These are phyloP conservation scores for Blastomyces silverae DNA, from an alignment of 2,329 filamentous ascomycete genomes.

Conservation along the genomic window DNA sequence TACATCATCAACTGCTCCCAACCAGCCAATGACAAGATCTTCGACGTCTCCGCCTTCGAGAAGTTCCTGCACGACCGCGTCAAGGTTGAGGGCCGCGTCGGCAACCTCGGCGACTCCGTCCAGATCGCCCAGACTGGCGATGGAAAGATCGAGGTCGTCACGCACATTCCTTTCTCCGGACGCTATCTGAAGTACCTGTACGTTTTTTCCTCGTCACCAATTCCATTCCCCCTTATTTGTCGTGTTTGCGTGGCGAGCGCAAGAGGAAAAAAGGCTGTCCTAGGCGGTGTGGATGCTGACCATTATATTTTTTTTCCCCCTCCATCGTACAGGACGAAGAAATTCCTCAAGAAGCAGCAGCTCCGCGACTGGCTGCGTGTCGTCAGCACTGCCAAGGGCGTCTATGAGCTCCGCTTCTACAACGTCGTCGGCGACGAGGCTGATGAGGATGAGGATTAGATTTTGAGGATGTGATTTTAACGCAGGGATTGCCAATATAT, in stretches of 20 bases:
- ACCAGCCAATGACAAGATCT: conserved; percentile 99
- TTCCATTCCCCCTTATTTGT: too few species aligned
- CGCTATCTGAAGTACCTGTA: conserved; percentile 99
- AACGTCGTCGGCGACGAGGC: conserved; percentile 98
- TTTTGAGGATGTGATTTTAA: not conserved
- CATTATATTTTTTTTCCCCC: not conserved
- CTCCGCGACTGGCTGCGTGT: conserved; percentile 99
- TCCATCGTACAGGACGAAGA: conserved; percentile 70
- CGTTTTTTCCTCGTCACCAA: conserved; percentile 34
- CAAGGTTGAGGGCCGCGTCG: conserved; percentile 98
- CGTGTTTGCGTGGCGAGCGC: not conserved
- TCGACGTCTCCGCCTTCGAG: conserved; percentile 96
- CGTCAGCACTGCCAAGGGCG: conserved; percentile 93
- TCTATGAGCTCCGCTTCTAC: conserved; percentile 99
- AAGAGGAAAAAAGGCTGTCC: not conserved
- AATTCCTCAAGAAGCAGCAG: conserved; percentile 99
- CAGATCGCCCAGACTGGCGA: conserved; percentile 85
- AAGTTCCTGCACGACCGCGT: conserved; percentile 99
- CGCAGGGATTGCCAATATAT: too few species aligned
- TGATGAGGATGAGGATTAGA: conserved; percentile 98
- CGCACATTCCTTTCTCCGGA: conserved; percentile 96
- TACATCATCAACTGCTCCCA: conserved; percentile 99
- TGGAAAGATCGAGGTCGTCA: conserved; percentile 96
- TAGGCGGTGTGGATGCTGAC: not conserved
- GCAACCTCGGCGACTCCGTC: conserved; percentile 93